These are phyloP conservation scores for Fusarium sp. DNA, from an alignment of 2,329 filamentous ascomycete genomes.

Conservation along the genomic window DNA sequence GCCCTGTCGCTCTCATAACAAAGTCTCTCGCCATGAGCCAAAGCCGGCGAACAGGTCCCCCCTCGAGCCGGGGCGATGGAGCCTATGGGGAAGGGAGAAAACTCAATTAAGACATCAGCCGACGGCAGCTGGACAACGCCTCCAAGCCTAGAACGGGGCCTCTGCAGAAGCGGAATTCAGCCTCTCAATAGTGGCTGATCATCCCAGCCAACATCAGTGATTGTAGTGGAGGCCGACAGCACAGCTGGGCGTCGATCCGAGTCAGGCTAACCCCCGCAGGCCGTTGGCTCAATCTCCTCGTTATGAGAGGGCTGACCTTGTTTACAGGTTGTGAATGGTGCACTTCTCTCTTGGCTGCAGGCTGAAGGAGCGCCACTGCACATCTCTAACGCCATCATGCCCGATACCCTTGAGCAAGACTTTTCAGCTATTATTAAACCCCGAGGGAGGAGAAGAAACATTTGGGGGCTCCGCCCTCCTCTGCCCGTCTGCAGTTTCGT, in stretches of 20 bases:
- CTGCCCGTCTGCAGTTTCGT: background rate
- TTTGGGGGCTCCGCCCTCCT: background rate
- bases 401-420: background rate
- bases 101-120: background rate
- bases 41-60: background rate
- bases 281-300: background rate
- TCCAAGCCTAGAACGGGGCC: background rate
- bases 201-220: background rate
- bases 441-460: background rate
- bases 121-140: background rate
- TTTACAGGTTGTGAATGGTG: background rate
- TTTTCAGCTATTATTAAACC: background rate
- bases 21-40: background rate
- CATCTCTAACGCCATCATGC: background rate
- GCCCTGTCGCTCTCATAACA: background rate
- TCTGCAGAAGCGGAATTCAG: background rate
- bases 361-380: background rate
- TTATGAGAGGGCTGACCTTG: background rate
- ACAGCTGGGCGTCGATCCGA: background rate
- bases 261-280: background rate
- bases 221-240: background rate
- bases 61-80: background rate
- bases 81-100: background rate
- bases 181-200: background rate
- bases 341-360: background rate